Conservation (phyloP, 768 basidiomycete genomes). For the Trametes sanguinea region DNA sequence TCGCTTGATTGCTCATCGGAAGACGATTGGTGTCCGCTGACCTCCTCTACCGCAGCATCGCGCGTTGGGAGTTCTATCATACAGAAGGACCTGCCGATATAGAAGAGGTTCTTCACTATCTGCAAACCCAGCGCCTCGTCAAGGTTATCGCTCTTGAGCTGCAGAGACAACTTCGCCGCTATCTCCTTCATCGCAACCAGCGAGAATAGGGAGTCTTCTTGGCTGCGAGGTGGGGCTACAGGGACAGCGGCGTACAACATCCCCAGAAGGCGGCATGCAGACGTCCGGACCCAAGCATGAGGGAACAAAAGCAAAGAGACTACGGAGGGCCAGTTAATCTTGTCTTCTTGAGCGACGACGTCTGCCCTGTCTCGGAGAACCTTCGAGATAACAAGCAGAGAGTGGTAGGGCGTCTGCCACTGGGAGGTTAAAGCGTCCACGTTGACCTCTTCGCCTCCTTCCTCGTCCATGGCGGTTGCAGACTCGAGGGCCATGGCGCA, state of each 20-base stretch:
- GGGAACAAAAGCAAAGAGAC: conserved; percentile 77
- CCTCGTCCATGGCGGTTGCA: conserved; percentile 29
- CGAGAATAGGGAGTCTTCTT: conserved; percentile 51
- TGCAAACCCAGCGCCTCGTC: conserved; percentile 76
- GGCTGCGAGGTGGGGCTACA: conserved; percentile 38
- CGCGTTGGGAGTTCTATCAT: conserved; percentile 36
- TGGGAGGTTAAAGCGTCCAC: conserved; percentile 37
- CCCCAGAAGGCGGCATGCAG: conserved; percentile 76
- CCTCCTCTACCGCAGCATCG: conserved; percentile 26
- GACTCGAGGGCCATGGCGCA: conserved; percentile 44
- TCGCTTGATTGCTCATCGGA: conserved; percentile 33
- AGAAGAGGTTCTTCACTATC: conserved; percentile 91
- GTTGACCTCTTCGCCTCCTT: conserved; percentile 45
- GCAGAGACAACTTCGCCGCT: conserved; percentile 69
- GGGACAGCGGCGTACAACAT: conserved; percentile 60
- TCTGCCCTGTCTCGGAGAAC: conserved; percentile 58
- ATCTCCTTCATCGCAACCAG: conserved; percentile 60
- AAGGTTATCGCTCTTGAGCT: conserved; percentile 81
- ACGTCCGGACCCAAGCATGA: conserved; percentile 91
- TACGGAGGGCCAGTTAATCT: conserved; percentile 64
- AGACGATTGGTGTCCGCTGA: conserved; percentile 34
- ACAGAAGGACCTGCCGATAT: conserved; percentile 84
- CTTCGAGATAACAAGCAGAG: conserved; percentile 67
- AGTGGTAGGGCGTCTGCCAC: conserved; percentile 86
- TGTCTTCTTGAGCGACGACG: conserved; percentile 44